phyloP scores from a whole-genome alignment of 306 rosid genomes.

The Calophaca sinica region DNA sequence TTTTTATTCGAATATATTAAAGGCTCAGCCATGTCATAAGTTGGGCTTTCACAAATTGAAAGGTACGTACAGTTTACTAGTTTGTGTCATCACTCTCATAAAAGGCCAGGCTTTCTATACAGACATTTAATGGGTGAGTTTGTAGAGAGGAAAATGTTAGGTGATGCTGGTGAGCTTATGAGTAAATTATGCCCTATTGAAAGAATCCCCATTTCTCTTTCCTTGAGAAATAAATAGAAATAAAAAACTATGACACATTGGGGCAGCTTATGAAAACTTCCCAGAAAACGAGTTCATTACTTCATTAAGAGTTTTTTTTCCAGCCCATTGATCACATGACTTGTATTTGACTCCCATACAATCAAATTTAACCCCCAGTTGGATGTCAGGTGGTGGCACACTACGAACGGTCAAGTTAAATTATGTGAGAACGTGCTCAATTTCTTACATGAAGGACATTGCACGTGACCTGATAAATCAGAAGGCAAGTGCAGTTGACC shows the following conservation, averaged over 20 bases:
- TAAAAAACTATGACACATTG: neutral
- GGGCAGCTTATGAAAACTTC: neutral
- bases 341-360: conserved; percentile 16
- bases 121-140: too few relatives aligned
- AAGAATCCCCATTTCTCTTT: conserved; percentile 2
- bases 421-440: neutral
- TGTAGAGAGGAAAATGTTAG: conserved; percentile 7
- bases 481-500: neutral
- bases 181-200: neutral
- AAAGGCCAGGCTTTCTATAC: too few relatives aligned
- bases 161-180: conserved; percentile 5
- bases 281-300: neutral
- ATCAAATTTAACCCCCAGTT: conserved; percentile 13
- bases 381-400: conserved; percentile 9
- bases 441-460: conserved; percentile 14
- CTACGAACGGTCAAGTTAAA: conserved; percentile 15
- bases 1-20: neutral
- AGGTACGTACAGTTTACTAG: neutral
- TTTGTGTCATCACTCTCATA: too few relatives aligned
- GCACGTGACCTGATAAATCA: conserved; percentile 10
- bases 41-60: neutral
- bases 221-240: neutral
- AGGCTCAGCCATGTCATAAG: neutral
- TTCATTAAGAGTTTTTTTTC: neutral
- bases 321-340: conserved; percentile 14